Percentiles rank a stretch among this genome's conserved stretches.
These are phyloP conservation scores for Cinchona pubescens DNA, from an alignment of 257 asterid genomes.

Conservation along the genomic window DNA sequence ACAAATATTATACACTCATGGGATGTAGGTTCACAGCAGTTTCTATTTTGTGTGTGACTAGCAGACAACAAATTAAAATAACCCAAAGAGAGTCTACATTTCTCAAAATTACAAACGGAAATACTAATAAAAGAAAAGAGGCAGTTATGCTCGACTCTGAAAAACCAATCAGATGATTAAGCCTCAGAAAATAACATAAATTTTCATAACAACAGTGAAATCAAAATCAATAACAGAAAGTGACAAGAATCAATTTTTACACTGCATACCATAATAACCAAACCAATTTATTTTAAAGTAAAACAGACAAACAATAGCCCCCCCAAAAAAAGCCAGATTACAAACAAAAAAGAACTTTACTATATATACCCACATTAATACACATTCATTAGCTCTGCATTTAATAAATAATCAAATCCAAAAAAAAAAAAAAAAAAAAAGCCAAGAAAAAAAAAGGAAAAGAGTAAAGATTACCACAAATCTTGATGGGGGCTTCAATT, in stretches of 20 bases:
- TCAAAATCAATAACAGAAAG: background rate
- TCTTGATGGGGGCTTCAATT: slow-evolving; percentile 90
- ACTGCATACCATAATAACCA: background rate
- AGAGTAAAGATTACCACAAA: slow-evolving; percentile 53
- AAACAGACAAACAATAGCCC: background rate
- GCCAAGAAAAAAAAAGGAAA: background rate
- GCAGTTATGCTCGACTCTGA: background rate
- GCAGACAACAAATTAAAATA: background rate
- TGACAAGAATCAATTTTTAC: background rate
- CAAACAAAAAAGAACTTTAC: background rate
- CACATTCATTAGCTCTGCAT: background rate
- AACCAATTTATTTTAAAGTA: background rate
- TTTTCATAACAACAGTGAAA: background rate
- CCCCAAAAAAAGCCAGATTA: background rate
- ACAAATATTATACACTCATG: background rate
- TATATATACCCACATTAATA: background rate
- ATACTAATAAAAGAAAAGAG: background rate
- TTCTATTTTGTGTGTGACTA: no score
- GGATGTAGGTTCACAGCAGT: background rate
- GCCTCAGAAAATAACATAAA: background rate
- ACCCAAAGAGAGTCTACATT: background rate
- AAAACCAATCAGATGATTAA: background rate
- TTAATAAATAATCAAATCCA: background rate
- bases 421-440: background rate
- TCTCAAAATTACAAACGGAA: background rate